Base-by-base conservation (phyloP, 139 green algal genomes). In the Zygnema cylindricum region DNA sequence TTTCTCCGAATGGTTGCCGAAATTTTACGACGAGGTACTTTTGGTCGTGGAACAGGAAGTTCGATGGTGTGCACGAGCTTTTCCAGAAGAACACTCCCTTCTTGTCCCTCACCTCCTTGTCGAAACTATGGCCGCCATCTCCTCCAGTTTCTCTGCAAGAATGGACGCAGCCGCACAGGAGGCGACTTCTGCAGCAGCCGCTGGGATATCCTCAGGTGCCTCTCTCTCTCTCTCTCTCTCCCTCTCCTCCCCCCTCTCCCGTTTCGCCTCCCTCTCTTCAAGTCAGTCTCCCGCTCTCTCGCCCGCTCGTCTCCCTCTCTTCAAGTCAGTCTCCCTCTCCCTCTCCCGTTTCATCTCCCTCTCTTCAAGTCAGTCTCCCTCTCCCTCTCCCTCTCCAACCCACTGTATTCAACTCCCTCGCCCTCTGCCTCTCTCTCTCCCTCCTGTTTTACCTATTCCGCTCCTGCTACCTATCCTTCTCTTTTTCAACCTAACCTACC, bases 21-120 rank as follows among this genome's bases (percentile, higher is more conserved):
- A 39, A 7, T 95, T 96, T 57, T 97, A 95, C 79, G 93, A 95
- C 35, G 91, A 94, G 71, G 81, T 96, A 32, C 76, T 94, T 75
- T 43, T 81, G 0, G 55, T 89, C 0, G 21, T 96, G 69, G 76
- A 92, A 42, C 76, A 82, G 22, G 96, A 98, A 87, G 84, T 90
- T 3, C 82, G 54, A 0, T 98, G 96, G 96, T 90, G 43, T 2
- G 86, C 55, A 7, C 7, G 42, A 0, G 21, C 86, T 25, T 89
- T 89, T 16, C 84, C 84, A 2, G n/a, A 88, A 36, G 84, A 89
- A 75, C 73, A 88, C 76, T 38, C 42, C 21, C n/a, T 38, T 0
- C 86, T 97, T 81, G 85, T 95, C 76, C 85, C 84, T 2, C 36
- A 55, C 1, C 81, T 91, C 22, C 33, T 91, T 25, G 40, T 22